Evolutionary conservation across 1,284 basidiomycete species (phyloP), one percentile per base, ranked within the genome.

Genomic region (Pseudozyma thailandica): DNA sequence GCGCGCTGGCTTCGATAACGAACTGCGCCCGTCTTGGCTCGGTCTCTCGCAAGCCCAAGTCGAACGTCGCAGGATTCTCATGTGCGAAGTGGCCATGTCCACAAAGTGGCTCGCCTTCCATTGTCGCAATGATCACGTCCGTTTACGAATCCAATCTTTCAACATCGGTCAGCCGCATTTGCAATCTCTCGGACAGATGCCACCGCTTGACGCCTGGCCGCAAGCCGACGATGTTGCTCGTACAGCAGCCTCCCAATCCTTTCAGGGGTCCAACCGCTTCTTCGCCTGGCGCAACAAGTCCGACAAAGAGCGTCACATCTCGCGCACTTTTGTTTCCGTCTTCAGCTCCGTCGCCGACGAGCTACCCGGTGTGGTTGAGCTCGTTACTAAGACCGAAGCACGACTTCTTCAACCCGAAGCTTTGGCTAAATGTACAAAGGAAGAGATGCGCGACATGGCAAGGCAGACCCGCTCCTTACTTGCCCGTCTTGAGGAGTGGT

Each of bases 371-470:
- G 18, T 68, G n/a, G 50, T 61, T 26, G 39, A 57, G 3, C 41
- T 68, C 1, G 50, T 52, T 13, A 52, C 25, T 37, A 48, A 46
- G 27, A 57, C 58, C 37, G 58, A 61, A 37, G 31, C 58, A 0
- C 28, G 30, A 3, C 35, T 68, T 7, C 25, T 68, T 26, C 45
- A 58, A 12, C 57, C 58, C 2, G 64, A 61, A 39, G 27, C 50
- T 9, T 53, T 61, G 15, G 41, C 27, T 7, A 48, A 25, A 20
- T 56, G 53, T 28, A 57, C 64, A 7, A 68, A 61, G 46, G 53
- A 68, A 20, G 58, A 61, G 28, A 55, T 61, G 48, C 46, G 58
- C 10, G 51, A 61, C 16, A 56, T 68, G 64, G 58, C 64, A 1
- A 41, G 50, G 4, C 46, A 53, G 18, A 68, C 64, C 7, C 57